Evolutionary conservation across 441 rosid species (phyloP), one percentile per base, ranked within the genome.

Genomic region (Pelargonium citronellum): DNA sequence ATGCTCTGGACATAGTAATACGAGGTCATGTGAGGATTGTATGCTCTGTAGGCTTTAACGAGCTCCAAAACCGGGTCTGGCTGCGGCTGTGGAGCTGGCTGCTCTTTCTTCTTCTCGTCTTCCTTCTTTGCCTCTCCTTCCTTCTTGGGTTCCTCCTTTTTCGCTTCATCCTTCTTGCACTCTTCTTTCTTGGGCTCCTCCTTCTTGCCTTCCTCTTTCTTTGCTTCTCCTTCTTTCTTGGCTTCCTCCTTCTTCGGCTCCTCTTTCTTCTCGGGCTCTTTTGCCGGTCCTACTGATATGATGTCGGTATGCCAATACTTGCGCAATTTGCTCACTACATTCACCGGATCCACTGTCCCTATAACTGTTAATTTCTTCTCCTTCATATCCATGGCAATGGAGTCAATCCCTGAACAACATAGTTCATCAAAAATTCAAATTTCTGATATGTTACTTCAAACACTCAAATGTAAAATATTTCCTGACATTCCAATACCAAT

Each of bases 231-330:
- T 30, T 74, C 74, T 17, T 69, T 67, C 71, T 82, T 77, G 5
- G 84, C 79, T 15, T 83, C 90, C 60, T 86, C 92, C 72, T 88
- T 84, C 80, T 87, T 86, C 1, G 96, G 81, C 72, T 86, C 96
- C 75, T 90, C 96, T 67, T 92, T 88, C 86, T 92, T 90, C 80
- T 91, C 89, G 1, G 96, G 97, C 80, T 89, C 97, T 37, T 88
- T 88, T 2, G 91, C 97, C 13, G 97, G 98, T 27, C 98, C 98
- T 1, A 94, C 95, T 2, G 84, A 74, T 64, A 89, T 47, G 7
- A 94, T 86, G 13, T 89, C 83, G 0, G 98, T 81, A 1, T 75
- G 87, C 96, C 96, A 94, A 24, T 87, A 81, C 75, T 91, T 94
- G 70, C 98, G 85, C 70, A 94, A 75, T 75, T 89, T 94, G 85